Conservation (phyloP, 1,284 basidiomycete genomes). For the Xerocomus amazonicus region DNA sequence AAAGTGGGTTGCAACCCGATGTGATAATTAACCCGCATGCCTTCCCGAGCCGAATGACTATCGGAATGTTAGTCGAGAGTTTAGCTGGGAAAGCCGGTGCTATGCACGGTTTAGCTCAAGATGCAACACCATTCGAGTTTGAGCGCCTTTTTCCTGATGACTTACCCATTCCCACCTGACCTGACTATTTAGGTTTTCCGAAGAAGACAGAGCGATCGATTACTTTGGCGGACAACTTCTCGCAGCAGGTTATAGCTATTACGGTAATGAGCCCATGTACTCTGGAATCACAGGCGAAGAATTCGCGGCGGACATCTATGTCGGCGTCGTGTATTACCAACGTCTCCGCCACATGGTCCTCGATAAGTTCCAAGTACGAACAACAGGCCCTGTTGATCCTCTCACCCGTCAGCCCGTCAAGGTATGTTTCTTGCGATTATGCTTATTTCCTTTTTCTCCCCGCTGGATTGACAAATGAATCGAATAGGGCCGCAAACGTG, state of each 20-base stretch:
- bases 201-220: slow-evolving; percentile 92
- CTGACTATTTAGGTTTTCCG: slow-evolving; percentile 70
- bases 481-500: slow-evolving; percentile 89
- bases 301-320: slow-evolving; percentile 97
- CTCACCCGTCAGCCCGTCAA: slow-evolving; percentile 97
- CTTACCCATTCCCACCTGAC: slow-evolving; percentile 9
- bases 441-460: background rate
- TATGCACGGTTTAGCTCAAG: slow-evolving; percentile 97
- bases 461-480: slow-evolving; percentile 3
- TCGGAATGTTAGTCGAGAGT: slow-evolving; percentile 99
- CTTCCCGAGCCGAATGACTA: slow-evolving; percentile 99
- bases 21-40: slow-evolving; percentile 99
- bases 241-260: slow-evolving; percentile 96
- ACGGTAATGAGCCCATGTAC: slow-evolving; percentile 99
- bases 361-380: slow-evolving; percentile 99
- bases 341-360: slow-evolving; percentile 98
- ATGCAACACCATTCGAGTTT: slow-evolving; percentile 96
- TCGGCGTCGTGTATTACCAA: slow-evolving; percentile 98
- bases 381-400: slow-evolving; percentile 95
- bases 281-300: slow-evolving; percentile 99
- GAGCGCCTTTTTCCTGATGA: slow-evolving; percentile 24
- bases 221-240: slow-evolving; percentile 97
- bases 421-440: slow-evolving; percentile 43
- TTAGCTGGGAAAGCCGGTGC: slow-evolving; percentile 98
- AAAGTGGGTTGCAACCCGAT: slow-evolving; percentile 99